Percentiles rank a stretch among this genome's conserved stretches.
These are phyloP conservation scores for Citrus maxima DNA, from an alignment of 345 rosid species.

Conservation along the genomic window DNA sequence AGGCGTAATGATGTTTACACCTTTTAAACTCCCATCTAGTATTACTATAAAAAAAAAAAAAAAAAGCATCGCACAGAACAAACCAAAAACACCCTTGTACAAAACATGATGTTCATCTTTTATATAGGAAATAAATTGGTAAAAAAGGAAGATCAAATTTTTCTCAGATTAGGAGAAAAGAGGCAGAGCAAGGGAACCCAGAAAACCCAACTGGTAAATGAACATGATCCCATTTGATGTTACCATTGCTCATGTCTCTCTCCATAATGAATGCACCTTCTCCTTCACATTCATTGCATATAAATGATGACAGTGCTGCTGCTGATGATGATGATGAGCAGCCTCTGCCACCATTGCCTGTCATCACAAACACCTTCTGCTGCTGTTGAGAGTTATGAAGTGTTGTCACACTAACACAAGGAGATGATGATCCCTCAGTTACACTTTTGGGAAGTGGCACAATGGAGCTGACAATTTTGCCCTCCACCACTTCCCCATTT, in stretches of 20 bases:
- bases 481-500: slow-evolving; percentile 1
- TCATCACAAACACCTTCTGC: slow-evolving; percentile 21
- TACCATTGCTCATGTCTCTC: slow-evolving; percentile 17
- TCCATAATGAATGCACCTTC: slow-evolving; percentile 31
- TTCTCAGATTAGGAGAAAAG: slow-evolving; percentile 14
- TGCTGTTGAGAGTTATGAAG: not conserved
- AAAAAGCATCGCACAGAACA: not conserved
- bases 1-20: not conserved
- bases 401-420: slow-evolving; percentile 26
- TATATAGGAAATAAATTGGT: not conserved
- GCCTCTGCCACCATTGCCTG: slow-evolving; percentile 19
- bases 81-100: not conserved
- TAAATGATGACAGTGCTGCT: not conserved
- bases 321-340: slow-evolving; percentile 1
- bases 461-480: slow-evolving; percentile 22
- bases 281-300: slow-evolving; percentile 20
- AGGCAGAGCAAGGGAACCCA: slow-evolving; percentile 30
- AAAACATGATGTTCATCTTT: not conserved
- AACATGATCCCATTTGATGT: slow-evolving; percentile 26
- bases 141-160: not conserved
- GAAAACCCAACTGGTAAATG: slow-evolving; percentile 30
- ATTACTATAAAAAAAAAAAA: no score
- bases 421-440: slow-evolving; percentile 12
- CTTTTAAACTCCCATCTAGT: not conserved
- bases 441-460: slow-evolving; percentile 22